A percentile compares a stretch with the other conserved stretches of the same genome.
Evolutionary conservation across 169 alveolate genomes (phyloP).

Genomic region (Eimeria maxima): DNA sequence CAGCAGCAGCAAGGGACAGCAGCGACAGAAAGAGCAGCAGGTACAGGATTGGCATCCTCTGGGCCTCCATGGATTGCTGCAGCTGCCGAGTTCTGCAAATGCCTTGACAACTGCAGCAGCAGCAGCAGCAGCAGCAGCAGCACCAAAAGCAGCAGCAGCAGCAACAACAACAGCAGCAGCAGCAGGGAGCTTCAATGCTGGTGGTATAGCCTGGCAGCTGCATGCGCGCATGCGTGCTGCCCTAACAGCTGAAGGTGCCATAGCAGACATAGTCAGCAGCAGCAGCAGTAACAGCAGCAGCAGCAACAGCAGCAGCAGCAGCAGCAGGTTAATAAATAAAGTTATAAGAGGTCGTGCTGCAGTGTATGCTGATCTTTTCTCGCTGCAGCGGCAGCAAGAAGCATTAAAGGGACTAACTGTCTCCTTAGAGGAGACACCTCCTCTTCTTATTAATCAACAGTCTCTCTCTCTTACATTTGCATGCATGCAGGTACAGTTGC

Average conservation of each 20-base stretch:
- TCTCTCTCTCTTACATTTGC: background rate
- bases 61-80: background rate
- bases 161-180: slow-evolving; percentile 29
- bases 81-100: background rate
- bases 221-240: slow-evolving; percentile 44
- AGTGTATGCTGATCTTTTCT: slow-evolving; percentile 1
- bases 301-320: slow-evolving; percentile 44
- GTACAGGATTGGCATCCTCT: background rate
- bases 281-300: slow-evolving; percentile 10
- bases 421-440: slow-evolving; percentile 19
- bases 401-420: background rate
- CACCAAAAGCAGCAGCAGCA: slow-evolving; percentile 14
- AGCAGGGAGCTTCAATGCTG: background rate
- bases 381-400: slow-evolving; percentile 29
- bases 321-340: background rate
- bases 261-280: background rate
- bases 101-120: background rate
- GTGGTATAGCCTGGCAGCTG: slow-evolving; percentile 19
- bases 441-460: background rate
- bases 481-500: slow-evolving; percentile 23
- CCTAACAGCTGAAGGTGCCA: background rate
- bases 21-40: background rate
- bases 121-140: slow-evolving; percentile 53
- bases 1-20: slow-evolving; percentile 38
- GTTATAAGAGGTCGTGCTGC: background rate